phyloP scores from a whole-genome alignment of 108 stramenopile genomes.

The Mayamaea pseudoterrestris region DNA sequence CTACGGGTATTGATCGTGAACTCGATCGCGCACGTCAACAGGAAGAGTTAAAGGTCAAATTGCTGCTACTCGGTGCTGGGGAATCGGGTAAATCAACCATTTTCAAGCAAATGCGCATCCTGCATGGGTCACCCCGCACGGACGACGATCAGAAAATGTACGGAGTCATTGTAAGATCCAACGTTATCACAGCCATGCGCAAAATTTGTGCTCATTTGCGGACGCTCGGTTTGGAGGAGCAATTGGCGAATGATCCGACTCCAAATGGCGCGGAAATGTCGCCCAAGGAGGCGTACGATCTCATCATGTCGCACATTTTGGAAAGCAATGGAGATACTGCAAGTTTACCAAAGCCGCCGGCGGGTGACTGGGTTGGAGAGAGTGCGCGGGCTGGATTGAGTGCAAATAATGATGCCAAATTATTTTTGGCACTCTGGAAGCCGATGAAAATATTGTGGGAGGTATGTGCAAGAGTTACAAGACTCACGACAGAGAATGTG shows the following conservation, averaged over 20 bases:
- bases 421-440: conserved; percentile 65
- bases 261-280: conserved; percentile 33
- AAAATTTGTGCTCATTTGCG: conserved; percentile 60
- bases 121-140: conserved; percentile 48
- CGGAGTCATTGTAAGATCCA: conserved; percentile 73
- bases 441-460: conserved; percentile 73
- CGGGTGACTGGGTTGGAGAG: conserved; percentile 77
- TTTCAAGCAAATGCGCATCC: conserved; percentile 90
- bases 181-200: conserved; percentile 63
- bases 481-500: not conserved
- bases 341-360: conserved; percentile 14
- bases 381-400: conserved; percentile 66
- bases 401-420: conserved; percentile 76
- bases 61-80: conserved; percentile 96
- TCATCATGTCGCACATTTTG: conserved; percentile 42
- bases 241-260: conserved; percentile 48
- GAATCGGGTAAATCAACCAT: conserved; percentile 98
- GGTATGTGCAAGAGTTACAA: conserved; percentile 42
- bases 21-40: conserved; percentile 32
- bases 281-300: conserved; percentile 55
- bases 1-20: conserved; percentile 30
- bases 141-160: conserved; percentile 79
- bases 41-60: conserved; percentile 82
- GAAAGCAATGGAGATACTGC: conserved; percentile 46
- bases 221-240: conserved; percentile 45